Base-by-base conservation (phyloP, 139 green algal genomes). In the Picocystis salinarum region DNA sequence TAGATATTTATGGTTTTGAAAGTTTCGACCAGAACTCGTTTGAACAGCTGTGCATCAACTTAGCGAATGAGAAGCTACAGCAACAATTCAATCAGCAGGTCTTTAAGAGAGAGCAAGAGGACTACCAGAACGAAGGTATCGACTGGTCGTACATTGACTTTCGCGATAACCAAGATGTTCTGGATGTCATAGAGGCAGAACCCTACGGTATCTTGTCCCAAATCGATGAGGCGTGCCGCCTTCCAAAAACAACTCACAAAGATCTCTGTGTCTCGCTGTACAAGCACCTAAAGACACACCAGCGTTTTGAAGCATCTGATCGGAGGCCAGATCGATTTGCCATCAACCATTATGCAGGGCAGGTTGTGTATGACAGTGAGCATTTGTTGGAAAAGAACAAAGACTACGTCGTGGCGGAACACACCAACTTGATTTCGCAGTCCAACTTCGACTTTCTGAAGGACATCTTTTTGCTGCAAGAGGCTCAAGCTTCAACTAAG, bases 221-320 rank as follows among this genome's bases (percentile, higher is more conserved):
- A 22, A 22, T 48, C 11, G 41, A 48, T 12, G 41, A 48, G 17
- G 20, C 61, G 23, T 94, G 82, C 76, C 58, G 73, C 48, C 86
- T 82, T 24, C 71, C 41, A 7, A 6, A 26, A 26, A 36, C 19
- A 33, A 48, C 18, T 36, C 25, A 17, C 10, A n/a, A 17, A 6
- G 41, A 48, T 12, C 23, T 48, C 7, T 36, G 22, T 26, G 9
- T 23, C 7, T 48, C 19, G 7, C 10, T 48, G 41, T 22, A 36
- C 25, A 26, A 48, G 17, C 33, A 36, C 25, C 41, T 48, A 22
- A 26, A n/a, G 31, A 15, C 13, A 15, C 31, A 15, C 13, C 31
- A 13, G 13, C 31, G 31, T 15, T 37, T 37, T 15, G 13, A 37
- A 15, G 31, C 15, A 37, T 15, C 13, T 37, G 15, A 37, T 37